Conservation (phyloP, 306 rosid species). For the Cucumis melo region DNA sequence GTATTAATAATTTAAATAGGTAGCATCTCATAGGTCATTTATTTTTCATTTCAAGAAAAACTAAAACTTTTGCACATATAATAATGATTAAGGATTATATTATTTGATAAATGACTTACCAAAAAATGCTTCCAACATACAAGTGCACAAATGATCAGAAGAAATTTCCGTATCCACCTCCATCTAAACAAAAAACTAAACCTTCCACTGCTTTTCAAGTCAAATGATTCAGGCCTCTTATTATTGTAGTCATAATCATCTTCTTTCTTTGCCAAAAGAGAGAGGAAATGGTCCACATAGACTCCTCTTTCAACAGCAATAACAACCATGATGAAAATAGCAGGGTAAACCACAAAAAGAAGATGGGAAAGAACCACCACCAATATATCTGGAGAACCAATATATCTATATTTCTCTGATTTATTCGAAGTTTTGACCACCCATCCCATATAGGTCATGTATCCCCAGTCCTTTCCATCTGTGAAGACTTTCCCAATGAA, state of each 20-base stretch:
- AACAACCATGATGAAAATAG: slow-evolving; percentile 35
- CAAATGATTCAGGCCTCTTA: slow-evolving; percentile 15
- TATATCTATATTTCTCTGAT: slow-evolving; percentile 34
- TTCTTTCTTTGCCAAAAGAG: slow-evolving; percentile 54
- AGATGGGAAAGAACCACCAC: slow-evolving; percentile 85
- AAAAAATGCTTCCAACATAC: slow-evolving; percentile 66
- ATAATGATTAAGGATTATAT: neutral
- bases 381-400: slow-evolving; percentile 78
- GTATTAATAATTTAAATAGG: neutral
- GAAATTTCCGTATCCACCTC: slow-evolving; percentile 47
- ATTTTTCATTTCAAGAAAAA: neutral
- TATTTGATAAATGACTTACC: slow-evolving; percentile 34
- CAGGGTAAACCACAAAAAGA: slow-evolving; percentile 57
- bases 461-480: slow-evolving; percentile 37
- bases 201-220: slow-evolving; percentile 12
- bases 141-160: slow-evolving; percentile 45
- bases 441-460: slow-evolving; percentile 95
- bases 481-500: slow-evolving; percentile 58
- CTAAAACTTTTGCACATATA: neutral
- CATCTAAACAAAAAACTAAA: slow-evolving; percentile 20
- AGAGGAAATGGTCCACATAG: slow-evolving; percentile 30
- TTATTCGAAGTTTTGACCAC: slow-evolving; percentile 32
- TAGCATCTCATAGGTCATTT: neutral
- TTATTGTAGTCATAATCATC: slow-evolving; percentile 38
- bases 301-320: slow-evolving; percentile 56